A percentile compares a stretch with the other conserved stretches of the same genome.
Evolutionary conservation across 75 land plant genomes (phyloP).

Genomic region (Cunninghamia lanceolata): DNA sequence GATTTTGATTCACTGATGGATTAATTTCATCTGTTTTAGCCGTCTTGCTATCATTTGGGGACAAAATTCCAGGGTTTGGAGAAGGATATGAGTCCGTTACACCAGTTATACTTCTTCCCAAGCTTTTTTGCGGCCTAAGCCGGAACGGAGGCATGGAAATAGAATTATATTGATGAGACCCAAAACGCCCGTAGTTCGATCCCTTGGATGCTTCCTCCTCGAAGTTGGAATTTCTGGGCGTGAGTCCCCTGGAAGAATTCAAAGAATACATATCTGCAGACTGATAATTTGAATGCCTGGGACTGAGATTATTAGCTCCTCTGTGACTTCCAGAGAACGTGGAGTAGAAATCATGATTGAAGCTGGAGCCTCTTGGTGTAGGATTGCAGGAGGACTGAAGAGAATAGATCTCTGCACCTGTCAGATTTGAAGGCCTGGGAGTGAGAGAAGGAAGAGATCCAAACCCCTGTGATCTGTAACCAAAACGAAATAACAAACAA

Average conservation of each 20-base stretch:
- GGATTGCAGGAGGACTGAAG: slow-evolving; percentile 73
- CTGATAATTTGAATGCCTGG: slow-evolving; percentile 35
- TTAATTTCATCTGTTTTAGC: background rate
- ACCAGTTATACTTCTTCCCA: background rate
- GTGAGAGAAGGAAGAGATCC: slow-evolving; percentile 35
- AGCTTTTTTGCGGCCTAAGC: slow-evolving; percentile 1
- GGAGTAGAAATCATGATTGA: slow-evolving; percentile 81
- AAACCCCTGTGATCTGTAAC: slow-evolving; percentile 28
- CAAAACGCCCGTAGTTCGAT: background rate
- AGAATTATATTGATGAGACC: background rate
- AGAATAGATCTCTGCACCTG: slow-evolving; percentile 90
- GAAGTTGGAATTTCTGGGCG: slow-evolving; percentile 64
- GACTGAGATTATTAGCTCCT: slow-evolving; percentile 10
- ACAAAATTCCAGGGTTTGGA: slow-evolving; percentile 6
- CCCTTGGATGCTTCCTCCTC: slow-evolving; percentile 8
- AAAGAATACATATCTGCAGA: slow-evolving; percentile 64
- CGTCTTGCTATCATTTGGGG: background rate
- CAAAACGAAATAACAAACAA: slow-evolving; percentile 17
- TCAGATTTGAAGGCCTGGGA: slow-evolving; percentile 68
- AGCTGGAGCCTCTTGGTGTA: slow-evolving; percentile 85
- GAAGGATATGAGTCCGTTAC: background rate
- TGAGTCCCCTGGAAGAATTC: slow-evolving; percentile 75
- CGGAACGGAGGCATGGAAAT: too few species aligned
- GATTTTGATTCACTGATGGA: background rate
- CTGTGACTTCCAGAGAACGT: slow-evolving; percentile 42